phyloP scores from a whole-genome alignment of 306 rosid species.

The Corylus americana region DNA sequence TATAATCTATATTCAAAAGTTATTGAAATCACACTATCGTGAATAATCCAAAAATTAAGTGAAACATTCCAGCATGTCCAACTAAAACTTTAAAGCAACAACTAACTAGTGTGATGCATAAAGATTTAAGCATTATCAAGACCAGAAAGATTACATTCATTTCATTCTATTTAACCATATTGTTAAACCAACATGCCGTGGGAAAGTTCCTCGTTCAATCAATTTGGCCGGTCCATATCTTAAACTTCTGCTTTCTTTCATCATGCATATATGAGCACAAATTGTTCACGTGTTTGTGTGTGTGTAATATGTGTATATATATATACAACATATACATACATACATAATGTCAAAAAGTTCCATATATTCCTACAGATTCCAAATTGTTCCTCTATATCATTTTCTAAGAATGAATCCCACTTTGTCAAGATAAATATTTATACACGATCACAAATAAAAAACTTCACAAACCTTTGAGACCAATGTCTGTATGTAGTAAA shows the following conservation, averaged over 20 bases:
- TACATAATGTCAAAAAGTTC: not conserved
- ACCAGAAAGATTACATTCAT: constrained; percentile 1
- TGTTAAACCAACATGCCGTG: constrained; percentile 14
- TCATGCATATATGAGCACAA: not conserved
- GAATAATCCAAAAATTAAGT: not conserved
- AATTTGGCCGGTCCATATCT: constrained; percentile 18
- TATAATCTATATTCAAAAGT: not conserved
- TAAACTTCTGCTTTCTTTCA: not conserved
- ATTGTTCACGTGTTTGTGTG: too few species aligned
- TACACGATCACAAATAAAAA: constrained; percentile 9
- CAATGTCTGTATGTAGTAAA: constrained; percentile 52
- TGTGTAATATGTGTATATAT: too few species aligned
- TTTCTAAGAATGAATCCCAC: not conserved
- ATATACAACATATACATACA: too few species aligned
- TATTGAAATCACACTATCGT: not conserved
- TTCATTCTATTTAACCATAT: not conserved
- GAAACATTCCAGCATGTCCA: not conserved
- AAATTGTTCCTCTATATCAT: not conserved
- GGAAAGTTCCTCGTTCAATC: constrained; percentile 2
- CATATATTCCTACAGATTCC: not conserved
- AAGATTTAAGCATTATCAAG: constrained; percentile 14
- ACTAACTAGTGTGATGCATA: constrained; percentile 19
- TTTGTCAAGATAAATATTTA: not conserved
- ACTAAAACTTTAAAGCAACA: not conserved
- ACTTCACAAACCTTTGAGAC: constrained; percentile 56